Conservation (phyloP, 176 grass and related monocot species). For the Musa schizocarpa region DNA sequence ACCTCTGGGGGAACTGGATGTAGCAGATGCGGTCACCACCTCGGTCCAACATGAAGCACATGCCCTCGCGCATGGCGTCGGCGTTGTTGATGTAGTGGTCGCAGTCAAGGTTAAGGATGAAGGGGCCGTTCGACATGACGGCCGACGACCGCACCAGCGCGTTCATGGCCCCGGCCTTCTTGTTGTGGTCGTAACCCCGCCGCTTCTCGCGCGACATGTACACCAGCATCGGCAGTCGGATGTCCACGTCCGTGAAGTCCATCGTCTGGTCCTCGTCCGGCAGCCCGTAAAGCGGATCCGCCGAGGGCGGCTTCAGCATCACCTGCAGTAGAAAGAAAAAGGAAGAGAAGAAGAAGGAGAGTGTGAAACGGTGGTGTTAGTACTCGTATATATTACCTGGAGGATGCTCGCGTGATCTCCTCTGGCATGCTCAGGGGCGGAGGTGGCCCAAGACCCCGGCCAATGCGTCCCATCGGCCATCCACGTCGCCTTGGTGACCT, state of each 20-base stretch:
- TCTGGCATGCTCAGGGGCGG: constrained; percentile 54
- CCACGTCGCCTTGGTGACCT: constrained; percentile 91
- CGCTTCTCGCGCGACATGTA: constrained; percentile 86
- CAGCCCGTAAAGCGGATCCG: constrained; percentile 55
- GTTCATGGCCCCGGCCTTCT: constrained; percentile 97
- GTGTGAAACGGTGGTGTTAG: background rate
- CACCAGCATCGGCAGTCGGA: constrained; percentile 73
- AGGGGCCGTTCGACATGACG: constrained; percentile 77
- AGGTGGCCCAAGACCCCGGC: constrained; percentile 57
- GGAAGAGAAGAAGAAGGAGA: background rate
- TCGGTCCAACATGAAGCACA: constrained; percentile 95
- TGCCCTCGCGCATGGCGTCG: constrained; percentile 68
- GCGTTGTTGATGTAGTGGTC: constrained; percentile 94
- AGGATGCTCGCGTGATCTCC: constrained; percentile 90
- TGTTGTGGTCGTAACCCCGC: constrained; percentile 90
- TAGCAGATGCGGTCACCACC: constrained; percentile 83
- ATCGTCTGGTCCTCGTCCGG: constrained; percentile 72
- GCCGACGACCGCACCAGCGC: constrained; percentile 80
- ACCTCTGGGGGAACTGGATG: constrained; percentile 85
- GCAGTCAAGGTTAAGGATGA: constrained; percentile 99
- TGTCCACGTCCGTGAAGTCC: constrained; percentile 87
- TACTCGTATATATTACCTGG: constrained; percentile 23
- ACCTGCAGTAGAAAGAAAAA: constrained; percentile 26
- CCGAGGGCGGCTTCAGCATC: constrained; percentile 73
- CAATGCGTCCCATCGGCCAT: constrained; percentile 97